Evolutionary conservation across 2,329 filamentous ascomycete genomes (phyloP).

Genomic region (Epichloe amarillans): DNA sequence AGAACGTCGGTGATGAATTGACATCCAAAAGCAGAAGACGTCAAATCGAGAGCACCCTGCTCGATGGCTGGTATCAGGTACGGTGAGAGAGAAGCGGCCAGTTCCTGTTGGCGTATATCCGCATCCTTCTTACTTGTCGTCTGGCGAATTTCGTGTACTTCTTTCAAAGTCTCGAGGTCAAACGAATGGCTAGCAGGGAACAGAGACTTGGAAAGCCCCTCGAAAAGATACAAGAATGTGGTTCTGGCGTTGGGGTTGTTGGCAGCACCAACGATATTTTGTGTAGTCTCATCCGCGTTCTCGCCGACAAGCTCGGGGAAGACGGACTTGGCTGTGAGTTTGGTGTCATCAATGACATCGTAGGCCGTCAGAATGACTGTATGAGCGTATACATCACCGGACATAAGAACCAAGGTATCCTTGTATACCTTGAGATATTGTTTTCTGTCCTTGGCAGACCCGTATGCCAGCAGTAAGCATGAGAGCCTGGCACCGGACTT

Average conservation of each 20-base stretch:
- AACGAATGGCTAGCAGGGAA: slow-evolving; percentile 49
- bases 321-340: slow-evolving; percentile 71
- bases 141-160: slow-evolving; percentile 66
- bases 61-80: slow-evolving; percentile 63
- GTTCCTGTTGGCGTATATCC: slow-evolving; percentile 58
- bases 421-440: slow-evolving; percentile 80
- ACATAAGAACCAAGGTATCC: slow-evolving; percentile 76
- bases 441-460: slow-evolving; percentile 85
- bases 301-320: slow-evolving; percentile 76
- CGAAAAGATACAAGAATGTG: slow-evolving; percentile 71
- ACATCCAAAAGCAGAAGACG: slow-evolving; percentile 67
- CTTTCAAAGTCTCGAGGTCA: slow-evolving; percentile 58
- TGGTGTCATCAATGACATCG: slow-evolving; percentile 90
- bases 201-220: slow-evolving; percentile 46
- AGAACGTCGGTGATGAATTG: slow-evolving; percentile 78
- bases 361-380: slow-evolving; percentile 72
- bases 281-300: slow-evolving; percentile 44
- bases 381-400: slow-evolving; percentile 66
- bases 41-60: slow-evolving; percentile 52
- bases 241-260: slow-evolving; percentile 53
- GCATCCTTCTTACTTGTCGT: slow-evolving; percentile 89
- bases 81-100: slow-evolving; percentile 61
- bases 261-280: slow-evolving; percentile 50
- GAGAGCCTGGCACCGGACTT: slow-evolving; percentile 73
- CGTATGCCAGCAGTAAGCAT: slow-evolving; percentile 69